These are phyloP conservation scores for Euphorbia corollata DNA, from an alignment of 441 rosid species.

Conservation along the genomic window DNA sequence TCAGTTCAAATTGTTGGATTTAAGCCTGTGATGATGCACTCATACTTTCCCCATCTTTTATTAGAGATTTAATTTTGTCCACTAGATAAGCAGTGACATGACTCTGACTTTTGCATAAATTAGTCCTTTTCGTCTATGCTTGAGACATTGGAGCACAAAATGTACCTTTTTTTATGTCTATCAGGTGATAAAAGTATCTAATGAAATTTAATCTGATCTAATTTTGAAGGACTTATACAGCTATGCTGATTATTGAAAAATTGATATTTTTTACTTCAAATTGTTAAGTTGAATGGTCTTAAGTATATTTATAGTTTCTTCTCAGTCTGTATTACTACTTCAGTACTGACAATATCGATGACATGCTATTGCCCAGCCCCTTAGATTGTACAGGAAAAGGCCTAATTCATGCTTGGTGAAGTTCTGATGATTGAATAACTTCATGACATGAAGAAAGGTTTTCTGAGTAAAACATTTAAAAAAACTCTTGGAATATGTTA, in stretches of 20 bases:
- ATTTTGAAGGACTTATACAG: neutral
- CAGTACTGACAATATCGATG: neutral
- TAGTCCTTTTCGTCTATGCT: neutral
- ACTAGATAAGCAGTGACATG: neutral
- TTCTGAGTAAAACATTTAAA: too few species aligned
- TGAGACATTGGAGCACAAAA: neutral
- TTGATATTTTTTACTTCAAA: neutral
- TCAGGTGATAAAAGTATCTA: neutral
- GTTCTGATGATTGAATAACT: too few species aligned
- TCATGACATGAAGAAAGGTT: too few species aligned
- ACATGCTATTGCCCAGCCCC: neutral
- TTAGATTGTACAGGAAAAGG: neutral
- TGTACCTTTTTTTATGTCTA: slow-evolving; percentile 8
- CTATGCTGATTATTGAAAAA: neutral
- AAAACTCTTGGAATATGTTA: neutral
- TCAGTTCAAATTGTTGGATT: neutral
- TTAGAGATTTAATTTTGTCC: neutral
- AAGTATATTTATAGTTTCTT: neutral
- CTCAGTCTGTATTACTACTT: neutral
- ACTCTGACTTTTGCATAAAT: neutral
- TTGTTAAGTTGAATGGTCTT: neutral
- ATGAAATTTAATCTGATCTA: neutral
- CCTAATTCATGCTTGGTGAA: too few species aligned
- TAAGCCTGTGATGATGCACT: neutral
- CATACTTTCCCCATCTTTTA: neutral